These are phyloP conservation scores for Mrakia frigida DNA, from an alignment of 768 basidiomycete genomes.

Conservation along the genomic window DNA sequence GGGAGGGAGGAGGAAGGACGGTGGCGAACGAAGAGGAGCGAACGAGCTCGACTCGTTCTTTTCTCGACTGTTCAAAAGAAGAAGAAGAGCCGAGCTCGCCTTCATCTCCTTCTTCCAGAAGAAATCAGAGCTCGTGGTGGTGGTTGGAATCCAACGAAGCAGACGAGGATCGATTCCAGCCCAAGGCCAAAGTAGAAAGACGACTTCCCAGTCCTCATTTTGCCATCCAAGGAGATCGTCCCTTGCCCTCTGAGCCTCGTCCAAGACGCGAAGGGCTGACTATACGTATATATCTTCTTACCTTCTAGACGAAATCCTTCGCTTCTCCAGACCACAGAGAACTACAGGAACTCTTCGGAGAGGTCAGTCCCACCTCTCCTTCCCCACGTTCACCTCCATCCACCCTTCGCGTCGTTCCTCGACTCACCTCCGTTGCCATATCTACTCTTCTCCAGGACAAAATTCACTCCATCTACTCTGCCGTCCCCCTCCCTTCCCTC, in stretches of 20 bases:
- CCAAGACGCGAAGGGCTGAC: not conserved
- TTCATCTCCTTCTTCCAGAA: too few species aligned
- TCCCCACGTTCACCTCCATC: not conserved
- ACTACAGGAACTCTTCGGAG: not conserved
- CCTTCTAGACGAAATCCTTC: not conserved
- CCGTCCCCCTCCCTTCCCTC: not conserved
- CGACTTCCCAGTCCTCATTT: not conserved
- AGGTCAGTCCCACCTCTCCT: not conserved
- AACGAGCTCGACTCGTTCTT: too few species aligned
- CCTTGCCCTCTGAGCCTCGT: not conserved
- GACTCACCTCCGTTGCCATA: not conserved
- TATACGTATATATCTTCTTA: not conserved
- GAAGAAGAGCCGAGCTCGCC: too few species aligned
- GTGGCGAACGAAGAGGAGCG: too few species aligned
- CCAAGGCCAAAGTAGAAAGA: not conserved
- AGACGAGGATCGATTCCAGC: too few species aligned
- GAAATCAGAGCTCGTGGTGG: too few species aligned
- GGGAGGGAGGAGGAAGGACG: too few species aligned
- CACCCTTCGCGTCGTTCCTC: not conserved
- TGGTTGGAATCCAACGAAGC: too few species aligned
- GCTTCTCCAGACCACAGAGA: not conserved
- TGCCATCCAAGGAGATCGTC: not conserved
- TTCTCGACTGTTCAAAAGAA: too few species aligned
- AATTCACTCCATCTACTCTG: not conserved
- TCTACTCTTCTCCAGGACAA: not conserved